Conservation (phyloP, 306 rosid genomes). For the Clitoria ternatea region DNA sequence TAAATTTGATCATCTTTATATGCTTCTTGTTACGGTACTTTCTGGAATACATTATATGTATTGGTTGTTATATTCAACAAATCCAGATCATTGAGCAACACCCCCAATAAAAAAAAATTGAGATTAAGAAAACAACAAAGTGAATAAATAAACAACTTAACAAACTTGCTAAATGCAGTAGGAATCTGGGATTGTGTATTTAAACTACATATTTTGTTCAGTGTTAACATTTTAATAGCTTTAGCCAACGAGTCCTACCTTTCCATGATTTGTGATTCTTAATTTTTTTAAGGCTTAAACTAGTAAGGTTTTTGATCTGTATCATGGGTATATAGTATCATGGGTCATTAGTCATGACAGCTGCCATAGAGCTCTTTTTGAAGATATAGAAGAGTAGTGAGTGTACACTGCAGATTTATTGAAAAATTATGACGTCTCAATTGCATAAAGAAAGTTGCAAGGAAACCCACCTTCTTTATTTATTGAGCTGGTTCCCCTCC, state of each 20-base stretch:
- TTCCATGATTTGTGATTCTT: not conserved
- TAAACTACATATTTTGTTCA: not conserved
- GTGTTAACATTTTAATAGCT: not conserved
- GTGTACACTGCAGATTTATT: not conserved
- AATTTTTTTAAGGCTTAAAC: not conserved
- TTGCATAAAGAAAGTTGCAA: not conserved
- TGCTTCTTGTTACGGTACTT: not conserved
- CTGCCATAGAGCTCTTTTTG: not conserved
- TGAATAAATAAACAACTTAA: too few species aligned
- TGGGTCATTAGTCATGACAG: not conserved
- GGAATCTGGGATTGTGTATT: not conserved
- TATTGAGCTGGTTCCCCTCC: not conserved
- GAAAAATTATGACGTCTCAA: not conserved
- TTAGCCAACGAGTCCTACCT: not conserved
- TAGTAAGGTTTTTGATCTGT: not conserved
- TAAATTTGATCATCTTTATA: not conserved
- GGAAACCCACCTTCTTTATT: not conserved
- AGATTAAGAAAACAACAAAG: not conserved
- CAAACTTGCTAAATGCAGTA: not conserved
- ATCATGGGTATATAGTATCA: not conserved
- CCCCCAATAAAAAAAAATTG: not conserved
- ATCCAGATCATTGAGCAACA: not conserved
- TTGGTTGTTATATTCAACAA: not conserved
- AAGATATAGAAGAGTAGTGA: not conserved
- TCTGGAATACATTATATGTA: not conserved